Conservation (phyloP, 2,329 filamentous ascomycete species). For the Nigrograna mackinnonii region DNA sequence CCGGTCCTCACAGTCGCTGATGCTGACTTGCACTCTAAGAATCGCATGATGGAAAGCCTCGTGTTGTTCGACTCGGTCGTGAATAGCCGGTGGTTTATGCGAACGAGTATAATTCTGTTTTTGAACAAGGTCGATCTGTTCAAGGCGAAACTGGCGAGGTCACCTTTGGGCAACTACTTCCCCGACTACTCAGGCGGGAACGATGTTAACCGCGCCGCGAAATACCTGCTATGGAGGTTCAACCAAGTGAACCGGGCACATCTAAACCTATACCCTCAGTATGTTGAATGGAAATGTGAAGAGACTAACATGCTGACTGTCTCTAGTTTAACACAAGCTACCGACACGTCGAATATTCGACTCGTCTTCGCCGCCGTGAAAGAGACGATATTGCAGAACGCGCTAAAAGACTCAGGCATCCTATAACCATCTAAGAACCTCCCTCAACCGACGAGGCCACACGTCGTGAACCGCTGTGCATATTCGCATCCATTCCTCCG, state of each 20-base stretch:
- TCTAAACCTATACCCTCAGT: constrained; percentile 95
- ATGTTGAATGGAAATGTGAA: constrained; percentile 2
- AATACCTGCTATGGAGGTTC: constrained; percentile 97
- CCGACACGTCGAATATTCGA: constrained; percentile 97
- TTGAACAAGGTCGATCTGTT: constrained; percentile 99
- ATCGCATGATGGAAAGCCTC: constrained; percentile 99
- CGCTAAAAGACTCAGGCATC: constrained; percentile 96
- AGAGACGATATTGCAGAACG: constrained; percentile 98
- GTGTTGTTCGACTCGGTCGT: constrained; percentile 97
- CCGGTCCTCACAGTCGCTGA: no score
- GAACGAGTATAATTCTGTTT: constrained; percentile 97
- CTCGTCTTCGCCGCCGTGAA: constrained; percentile 98
- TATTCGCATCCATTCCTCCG: constrained; percentile 20
- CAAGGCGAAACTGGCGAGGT: constrained; percentile 88
- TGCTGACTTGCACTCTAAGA: constrained; percentile 58
- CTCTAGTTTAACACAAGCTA: constrained; percentile 90
- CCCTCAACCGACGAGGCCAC: constrained; percentile 16
- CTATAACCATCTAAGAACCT: constrained; percentile 50
- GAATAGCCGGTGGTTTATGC: constrained; percentile 98
- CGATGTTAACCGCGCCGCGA: constrained; percentile 96
- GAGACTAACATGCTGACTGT: constrained; percentile 19
- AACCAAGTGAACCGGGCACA: constrained; percentile 98
- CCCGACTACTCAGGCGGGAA: constrained; percentile 97
- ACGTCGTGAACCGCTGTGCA: constrained; percentile 32
- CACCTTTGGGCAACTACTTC: constrained; percentile 92